Percentiles rank a stretch among this genome's conserved stretches.
Conservation (phyloP, 768 basidiomycete species). For the Lactarius sp. region DNA sequence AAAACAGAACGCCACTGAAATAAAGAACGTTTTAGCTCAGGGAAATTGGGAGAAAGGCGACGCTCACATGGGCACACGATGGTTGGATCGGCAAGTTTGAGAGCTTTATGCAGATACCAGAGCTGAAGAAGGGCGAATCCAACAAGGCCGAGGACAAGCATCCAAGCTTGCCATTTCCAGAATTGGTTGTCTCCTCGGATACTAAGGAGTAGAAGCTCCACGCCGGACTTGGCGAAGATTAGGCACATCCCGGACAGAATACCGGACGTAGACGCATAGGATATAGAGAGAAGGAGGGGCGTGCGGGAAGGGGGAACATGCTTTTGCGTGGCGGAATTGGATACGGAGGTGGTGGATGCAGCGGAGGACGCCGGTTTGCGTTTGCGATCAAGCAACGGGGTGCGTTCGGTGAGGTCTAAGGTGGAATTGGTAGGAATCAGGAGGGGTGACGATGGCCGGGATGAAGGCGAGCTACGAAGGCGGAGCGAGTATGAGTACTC, state of each 20-base stretch:
- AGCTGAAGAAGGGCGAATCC: constrained; percentile 75
- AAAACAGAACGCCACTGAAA: constrained; percentile 82
- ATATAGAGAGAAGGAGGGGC: constrained; percentile 65
- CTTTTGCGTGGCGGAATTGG: constrained; percentile 25
- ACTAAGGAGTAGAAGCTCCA: constrained; percentile 80
- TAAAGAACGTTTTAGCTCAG: constrained; percentile 10
- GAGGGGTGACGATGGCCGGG: constrained; percentile 33
- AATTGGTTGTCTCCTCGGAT: constrained; percentile 74
- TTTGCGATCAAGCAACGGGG: constrained; percentile 49
- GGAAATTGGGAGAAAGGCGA: neutral
- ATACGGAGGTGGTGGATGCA: constrained; percentile 27
- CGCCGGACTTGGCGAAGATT: constrained; percentile 89
- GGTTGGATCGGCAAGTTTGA: constrained; percentile 79
- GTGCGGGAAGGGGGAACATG: constrained; percentile 37
- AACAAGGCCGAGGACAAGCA: constrained; percentile 64
- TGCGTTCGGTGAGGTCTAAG: constrained; percentile 41
- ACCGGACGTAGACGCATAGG: constrained; percentile 84
- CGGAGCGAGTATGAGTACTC: constrained; percentile 57
- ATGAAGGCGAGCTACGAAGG: constrained; percentile 34
- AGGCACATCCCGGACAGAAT: constrained; percentile 90
- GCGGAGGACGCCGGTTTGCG: constrained; percentile 34
- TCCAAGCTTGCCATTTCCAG: constrained; percentile 80
- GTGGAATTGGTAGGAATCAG: constrained; percentile 27
- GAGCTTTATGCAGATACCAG: constrained; percentile 77
- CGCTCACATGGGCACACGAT: constrained; percentile 76